phyloP scores from a whole-genome alignment of 208 protist genomes.

The Trypanosoma platydactyli region DNA sequence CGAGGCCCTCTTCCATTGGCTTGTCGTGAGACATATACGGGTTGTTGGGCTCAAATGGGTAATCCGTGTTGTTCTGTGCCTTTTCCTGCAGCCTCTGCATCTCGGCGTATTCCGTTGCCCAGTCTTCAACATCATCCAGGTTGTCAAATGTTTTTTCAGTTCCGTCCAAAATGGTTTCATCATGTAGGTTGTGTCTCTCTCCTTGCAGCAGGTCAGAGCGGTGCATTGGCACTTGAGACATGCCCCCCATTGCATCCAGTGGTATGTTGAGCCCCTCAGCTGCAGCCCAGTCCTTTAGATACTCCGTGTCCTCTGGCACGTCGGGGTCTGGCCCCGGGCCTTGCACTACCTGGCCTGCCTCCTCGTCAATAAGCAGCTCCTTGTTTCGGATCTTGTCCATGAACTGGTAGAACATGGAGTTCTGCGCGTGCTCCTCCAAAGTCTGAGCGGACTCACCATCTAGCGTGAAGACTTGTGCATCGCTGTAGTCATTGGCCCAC shows the following conservation, averaged over 20 bases:
- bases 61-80: constrained; percentile 69
- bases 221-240: neutral
- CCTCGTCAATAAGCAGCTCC: constrained; percentile 80
- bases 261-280: constrained; percentile 63
- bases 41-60: constrained; percentile 90
- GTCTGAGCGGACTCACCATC: constrained; percentile 45
- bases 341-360: constrained; percentile 66
- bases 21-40: constrained; percentile 79
- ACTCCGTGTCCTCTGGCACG: constrained; percentile 54
- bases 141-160: constrained; percentile 18
- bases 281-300: constrained; percentile 48
- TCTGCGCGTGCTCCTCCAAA: constrained; percentile 63
- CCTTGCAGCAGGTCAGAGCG: constrained; percentile 7
- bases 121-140: constrained; percentile 59
- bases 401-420: constrained; percentile 76
- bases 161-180: constrained; percentile 18
- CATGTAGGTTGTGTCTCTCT: neutral
- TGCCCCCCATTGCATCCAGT: constrained; percentile 36
- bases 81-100: constrained; percentile 56
- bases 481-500: constrained; percentile 72
- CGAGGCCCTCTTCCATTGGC: constrained; percentile 70
- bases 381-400: constrained; percentile 77
- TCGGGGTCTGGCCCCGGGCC: constrained; percentile 66
- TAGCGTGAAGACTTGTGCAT: constrained; percentile 58
- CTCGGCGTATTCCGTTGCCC: constrained; percentile 73